Percentiles rank a stretch among this genome's conserved stretches.
phyloP scores from a whole-genome alignment of 345 rosid species.

The Raphanus raphanistrum region DNA sequence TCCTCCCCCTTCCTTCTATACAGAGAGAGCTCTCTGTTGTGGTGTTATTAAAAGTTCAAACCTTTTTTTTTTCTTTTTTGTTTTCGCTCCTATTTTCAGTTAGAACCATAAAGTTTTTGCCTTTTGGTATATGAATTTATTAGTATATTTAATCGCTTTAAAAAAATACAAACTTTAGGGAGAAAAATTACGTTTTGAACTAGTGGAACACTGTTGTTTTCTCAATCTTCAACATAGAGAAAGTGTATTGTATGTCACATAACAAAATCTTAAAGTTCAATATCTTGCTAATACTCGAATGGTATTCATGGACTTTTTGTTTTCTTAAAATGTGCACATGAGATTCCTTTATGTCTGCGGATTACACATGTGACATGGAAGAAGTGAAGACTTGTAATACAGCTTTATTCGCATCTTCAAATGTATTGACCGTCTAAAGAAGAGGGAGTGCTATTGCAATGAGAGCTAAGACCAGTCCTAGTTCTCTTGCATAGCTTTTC shows the following conservation, averaged over 20 bases:
- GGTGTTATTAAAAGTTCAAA: neutral
- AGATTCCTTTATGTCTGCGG: neutral
- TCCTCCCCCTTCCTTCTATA: slow-evolving; percentile 3
- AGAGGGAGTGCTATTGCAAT: neutral
- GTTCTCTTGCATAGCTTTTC: neutral
- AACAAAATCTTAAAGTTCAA: neutral
- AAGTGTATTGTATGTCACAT: neutral
- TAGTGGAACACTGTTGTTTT: neutral
- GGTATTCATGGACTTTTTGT: neutral
- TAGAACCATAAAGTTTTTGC: slow-evolving; percentile 19
- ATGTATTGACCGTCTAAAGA: neutral
- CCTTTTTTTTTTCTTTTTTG: neutral
- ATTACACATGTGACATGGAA: neutral
- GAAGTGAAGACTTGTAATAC: neutral
- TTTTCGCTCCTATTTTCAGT: neutral
- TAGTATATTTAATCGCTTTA: neutral
- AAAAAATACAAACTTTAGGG: neutral
- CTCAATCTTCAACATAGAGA: neutral
- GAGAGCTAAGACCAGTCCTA: neutral
- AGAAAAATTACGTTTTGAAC: neutral
- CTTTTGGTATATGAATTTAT: neutral
- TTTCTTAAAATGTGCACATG: neutral
- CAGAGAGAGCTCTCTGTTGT: neutral
- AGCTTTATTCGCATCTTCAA: neutral
- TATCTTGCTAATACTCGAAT: neutral